Evolutionary conservation across 163 green algal genomes (phyloP).

Genomic region (Chloromonas sp.): DNA sequence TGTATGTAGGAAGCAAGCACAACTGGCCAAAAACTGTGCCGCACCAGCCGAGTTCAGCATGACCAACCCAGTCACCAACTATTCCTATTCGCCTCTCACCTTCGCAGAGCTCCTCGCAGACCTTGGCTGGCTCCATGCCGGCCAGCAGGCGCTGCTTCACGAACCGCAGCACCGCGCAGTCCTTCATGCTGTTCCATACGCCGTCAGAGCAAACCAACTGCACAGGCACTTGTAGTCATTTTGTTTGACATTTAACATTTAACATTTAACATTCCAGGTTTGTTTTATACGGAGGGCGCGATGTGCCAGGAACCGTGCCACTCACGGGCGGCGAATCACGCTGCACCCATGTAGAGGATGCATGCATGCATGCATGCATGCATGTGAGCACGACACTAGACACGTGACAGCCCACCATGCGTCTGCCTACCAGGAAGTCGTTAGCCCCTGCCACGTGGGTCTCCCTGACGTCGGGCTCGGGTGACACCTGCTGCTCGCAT

Average conservation of each 20-base stretch:
- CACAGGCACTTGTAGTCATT: background rate
- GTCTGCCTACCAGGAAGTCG: constrained; percentile 70
- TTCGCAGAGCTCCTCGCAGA: constrained; percentile 5
- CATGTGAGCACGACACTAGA: too few species aligned
- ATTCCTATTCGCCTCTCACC: background rate
- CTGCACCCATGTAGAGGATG: background rate
- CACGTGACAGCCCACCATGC: background rate
- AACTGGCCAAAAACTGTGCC: too few species aligned
- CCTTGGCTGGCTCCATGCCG: background rate
- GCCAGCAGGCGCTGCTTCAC: constrained; percentile 2
- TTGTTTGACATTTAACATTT: background rate
- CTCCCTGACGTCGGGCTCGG: constrained; percentile 57
- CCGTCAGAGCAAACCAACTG: constrained; percentile 15
- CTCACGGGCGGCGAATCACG: background rate
- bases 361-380: background rate
- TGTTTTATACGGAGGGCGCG: background rate
- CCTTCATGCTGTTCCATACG: constrained; percentile 17
- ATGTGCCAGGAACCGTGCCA: background rate
- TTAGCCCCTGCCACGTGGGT: constrained; percentile 46
- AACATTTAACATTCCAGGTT: background rate
- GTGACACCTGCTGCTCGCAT: constrained; percentile 69
- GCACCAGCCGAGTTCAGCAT: too few species aligned
- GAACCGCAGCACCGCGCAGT: constrained; percentile 13
- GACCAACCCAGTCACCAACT: too few species aligned
- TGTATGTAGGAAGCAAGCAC: too few species aligned